phyloP scores from a whole-genome alignment of 768 basidiomycete genomes.

The Lenzites betulinus region DNA sequence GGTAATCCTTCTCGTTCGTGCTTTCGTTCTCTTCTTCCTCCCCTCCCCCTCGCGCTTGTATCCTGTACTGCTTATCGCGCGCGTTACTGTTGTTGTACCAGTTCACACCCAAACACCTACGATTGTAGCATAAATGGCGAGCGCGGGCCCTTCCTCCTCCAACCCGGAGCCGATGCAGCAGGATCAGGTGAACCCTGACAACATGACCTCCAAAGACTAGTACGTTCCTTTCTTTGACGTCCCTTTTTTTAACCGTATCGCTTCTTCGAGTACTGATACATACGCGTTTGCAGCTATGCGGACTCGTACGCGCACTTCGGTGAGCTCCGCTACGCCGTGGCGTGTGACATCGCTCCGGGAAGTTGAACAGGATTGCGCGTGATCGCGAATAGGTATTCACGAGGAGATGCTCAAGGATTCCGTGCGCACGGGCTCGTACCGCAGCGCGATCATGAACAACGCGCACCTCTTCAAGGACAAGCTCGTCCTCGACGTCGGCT shows the following conservation, averaged over 20 bases:
- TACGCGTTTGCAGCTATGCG: conserved; percentile 93
- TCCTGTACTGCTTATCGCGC: conserved; percentile 1
- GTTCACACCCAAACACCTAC: background rate
- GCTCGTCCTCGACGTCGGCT: conserved; percentile 96
- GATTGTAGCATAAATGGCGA: conserved; percentile 27
- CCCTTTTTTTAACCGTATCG: no score
- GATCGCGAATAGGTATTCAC: conserved; percentile 72
- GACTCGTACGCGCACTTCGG: conserved; percentile 97
- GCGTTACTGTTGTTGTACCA: background rate
- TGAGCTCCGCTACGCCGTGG: conserved; percentile 29
- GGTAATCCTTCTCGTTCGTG: conserved; percentile 4
- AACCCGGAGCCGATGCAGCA: conserved; percentile 27
- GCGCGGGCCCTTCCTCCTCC: conserved; percentile 32
- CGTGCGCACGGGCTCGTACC: conserved; percentile 95
- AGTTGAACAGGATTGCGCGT: background rate
- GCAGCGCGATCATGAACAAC: conserved; percentile 92
- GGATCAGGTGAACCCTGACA: conserved; percentile 23
- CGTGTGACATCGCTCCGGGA: background rate
- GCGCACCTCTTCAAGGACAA: conserved; percentile 95
- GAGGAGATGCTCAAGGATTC: conserved; percentile 99
- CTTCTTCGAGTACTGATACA: no score
- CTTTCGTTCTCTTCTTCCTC: background rate
- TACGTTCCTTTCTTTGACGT: conserved; percentile 48
- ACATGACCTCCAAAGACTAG: conserved; percentile 87
- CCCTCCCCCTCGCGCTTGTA: background rate